phyloP scores from a whole-genome alignment of 2,329 filamentous ascomycete genomes.

The Sporothrix mexicana region DNA sequence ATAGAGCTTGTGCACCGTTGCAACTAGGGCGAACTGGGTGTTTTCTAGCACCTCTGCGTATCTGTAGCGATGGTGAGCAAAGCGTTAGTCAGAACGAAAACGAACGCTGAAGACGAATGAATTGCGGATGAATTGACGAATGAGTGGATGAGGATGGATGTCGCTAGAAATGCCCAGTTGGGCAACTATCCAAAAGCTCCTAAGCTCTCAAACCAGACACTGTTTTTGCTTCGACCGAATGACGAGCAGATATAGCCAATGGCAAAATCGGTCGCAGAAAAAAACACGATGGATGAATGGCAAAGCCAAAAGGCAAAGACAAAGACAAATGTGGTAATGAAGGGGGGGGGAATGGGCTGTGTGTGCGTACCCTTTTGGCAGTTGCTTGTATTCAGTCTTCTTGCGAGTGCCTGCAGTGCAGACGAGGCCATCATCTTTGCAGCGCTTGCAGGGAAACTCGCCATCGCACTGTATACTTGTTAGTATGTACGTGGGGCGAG shows the following conservation, averaged over 20 bases:
- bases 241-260: neutral
- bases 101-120: no score
- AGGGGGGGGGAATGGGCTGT: neutral
- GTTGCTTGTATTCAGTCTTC: slow-evolving; percentile 72
- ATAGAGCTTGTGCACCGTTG: slow-evolving; percentile 70
- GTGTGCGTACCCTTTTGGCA: slow-evolving; percentile 63
- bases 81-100: slow-evolving; percentile 17
- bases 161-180: neutral
- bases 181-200: neutral
- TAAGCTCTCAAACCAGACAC: no score
- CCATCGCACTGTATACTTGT: slow-evolving; percentile 60
- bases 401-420: slow-evolving; percentile 68
- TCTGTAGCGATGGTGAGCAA: slow-evolving; percentile 48
- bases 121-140: no score
- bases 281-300: neutral
- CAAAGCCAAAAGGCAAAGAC: neutral
- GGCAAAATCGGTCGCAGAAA: neutral
- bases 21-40: slow-evolving; percentile 68
- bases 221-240: neutral
- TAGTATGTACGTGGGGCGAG: slow-evolving; percentile 29
- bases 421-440: slow-evolving; percentile 68
- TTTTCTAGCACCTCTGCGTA: slow-evolving; percentile 70
- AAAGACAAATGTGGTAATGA: neutral
- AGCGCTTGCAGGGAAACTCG: slow-evolving; percentile 69
- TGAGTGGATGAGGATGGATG: neutral